Conservation (phyloP, 441 rosid species). For the Adansonia madagascariensis region DNA sequence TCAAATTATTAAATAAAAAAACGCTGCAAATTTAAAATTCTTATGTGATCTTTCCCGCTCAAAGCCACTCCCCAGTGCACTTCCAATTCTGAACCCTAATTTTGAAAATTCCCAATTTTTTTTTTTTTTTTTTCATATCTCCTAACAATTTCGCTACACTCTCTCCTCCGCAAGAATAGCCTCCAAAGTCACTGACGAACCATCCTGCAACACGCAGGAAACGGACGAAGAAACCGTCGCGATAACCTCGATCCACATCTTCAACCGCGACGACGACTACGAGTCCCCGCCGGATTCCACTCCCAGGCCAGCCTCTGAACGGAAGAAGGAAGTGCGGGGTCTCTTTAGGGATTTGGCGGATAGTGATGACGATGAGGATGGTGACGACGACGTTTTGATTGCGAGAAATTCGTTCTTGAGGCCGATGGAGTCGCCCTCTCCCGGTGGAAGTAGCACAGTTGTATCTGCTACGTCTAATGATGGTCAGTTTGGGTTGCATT, state of each 20-base stretch:
- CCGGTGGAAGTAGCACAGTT: slow-evolving; percentile 63
- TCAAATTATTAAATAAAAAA: too few species aligned
- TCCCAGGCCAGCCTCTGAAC: slow-evolving; percentile 33
- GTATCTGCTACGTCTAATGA: slow-evolving; percentile 71
- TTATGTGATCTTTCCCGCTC: slow-evolving; percentile 36
- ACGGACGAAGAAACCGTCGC: slow-evolving; percentile 79
- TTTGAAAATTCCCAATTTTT: not conserved
- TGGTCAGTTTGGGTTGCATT: slow-evolving; percentile 19
- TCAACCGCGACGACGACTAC: slow-evolving; percentile 81
- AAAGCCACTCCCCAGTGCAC: slow-evolving; percentile 3
- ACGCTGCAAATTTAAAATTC: not conserved
- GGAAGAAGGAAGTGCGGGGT: slow-evolving; percentile 43
- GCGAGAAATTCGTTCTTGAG: slow-evolving; percentile 57
- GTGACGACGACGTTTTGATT: slow-evolving; percentile 39
- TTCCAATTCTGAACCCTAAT: too few species aligned
- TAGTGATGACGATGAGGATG: slow-evolving; percentile 52
- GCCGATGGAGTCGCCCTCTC: slow-evolving; percentile 46
- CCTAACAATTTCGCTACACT: too few species aligned
- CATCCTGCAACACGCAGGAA: slow-evolving; percentile 49
- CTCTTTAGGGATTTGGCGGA: slow-evolving; percentile 66
- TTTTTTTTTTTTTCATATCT: not conserved
- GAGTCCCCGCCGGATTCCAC: slow-evolving; percentile 62
- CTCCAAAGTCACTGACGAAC: slow-evolving; percentile 48
- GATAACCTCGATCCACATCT: slow-evolving; percentile 84
- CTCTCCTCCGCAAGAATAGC: slow-evolving; percentile 38